A percentile compares a stretch with the other conserved stretches of the same genome.
These are phyloP conservation scores for Diophrys sp. DNA, from an alignment of 73 alveolate species.

Conservation along the genomic window DNA sequence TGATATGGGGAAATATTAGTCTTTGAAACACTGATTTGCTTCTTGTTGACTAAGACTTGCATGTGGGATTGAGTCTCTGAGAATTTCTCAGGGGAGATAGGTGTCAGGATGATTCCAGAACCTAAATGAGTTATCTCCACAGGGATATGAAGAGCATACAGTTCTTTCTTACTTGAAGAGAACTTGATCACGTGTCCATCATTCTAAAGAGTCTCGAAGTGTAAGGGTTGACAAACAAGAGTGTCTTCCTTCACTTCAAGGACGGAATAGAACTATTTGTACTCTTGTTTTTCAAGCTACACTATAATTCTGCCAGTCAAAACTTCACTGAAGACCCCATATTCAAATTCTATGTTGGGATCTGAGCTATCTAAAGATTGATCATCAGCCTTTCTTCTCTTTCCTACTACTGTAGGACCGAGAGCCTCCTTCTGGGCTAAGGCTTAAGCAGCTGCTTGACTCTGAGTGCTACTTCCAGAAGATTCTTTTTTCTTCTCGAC, in stretches of 20 bases:
- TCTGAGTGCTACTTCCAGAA: no score
- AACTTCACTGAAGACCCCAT: background rate
- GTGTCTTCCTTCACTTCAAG: background rate
- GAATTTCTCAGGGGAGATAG: background rate
- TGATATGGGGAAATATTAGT: background rate
- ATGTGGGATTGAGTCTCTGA: background rate
- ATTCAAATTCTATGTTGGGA: background rate
- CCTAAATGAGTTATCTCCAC: background rate
- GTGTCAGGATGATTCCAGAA: background rate
- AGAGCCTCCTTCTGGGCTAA: no score
- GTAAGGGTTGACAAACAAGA: background rate
- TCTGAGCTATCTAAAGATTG: no score
- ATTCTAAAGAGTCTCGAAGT: background rate
- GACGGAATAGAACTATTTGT: background rate
- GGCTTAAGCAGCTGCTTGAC: no score
- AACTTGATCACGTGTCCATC: background rate
- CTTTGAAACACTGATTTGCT: background rate
- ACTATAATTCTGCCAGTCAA: background rate
- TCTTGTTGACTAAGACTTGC: background rate
- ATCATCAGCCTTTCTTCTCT: no score
- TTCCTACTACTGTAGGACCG: no score
- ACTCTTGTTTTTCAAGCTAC: background rate
- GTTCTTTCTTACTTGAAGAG: background rate
- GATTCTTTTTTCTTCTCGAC: no score
- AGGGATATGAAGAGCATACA: background rate